Evolutionary conservation across 1,284 basidiomycete genomes (phyloP).

Genomic region (Cutaneotrichosporon sp.): DNA sequence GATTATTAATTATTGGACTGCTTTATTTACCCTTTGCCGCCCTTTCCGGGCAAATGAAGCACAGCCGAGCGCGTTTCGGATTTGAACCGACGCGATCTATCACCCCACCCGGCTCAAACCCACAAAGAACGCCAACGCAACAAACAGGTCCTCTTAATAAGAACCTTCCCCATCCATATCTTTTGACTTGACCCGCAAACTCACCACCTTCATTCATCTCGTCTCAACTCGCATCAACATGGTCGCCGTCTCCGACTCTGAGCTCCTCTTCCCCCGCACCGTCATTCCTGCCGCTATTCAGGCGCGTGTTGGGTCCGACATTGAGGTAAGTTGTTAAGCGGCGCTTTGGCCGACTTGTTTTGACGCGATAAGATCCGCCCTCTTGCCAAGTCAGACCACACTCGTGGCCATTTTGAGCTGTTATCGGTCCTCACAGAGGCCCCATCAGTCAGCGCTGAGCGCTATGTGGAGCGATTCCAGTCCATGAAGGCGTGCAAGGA

Average conservation of each 20-base stretch:
- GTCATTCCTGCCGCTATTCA: conserved; percentile 35
- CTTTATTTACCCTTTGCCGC: no score
- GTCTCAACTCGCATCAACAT: conserved; percentile 5
- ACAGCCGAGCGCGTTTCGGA: background rate
- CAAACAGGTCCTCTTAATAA: conserved; percentile 1
- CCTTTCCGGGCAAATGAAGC: background rate
- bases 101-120: background rate
- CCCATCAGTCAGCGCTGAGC: conserved; percentile 67
- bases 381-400: conserved; percentile 81
- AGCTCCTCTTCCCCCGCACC: conserved; percentile 40
- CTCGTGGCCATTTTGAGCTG: conserved; percentile 76
- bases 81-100: background rate
- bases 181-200: background rate
- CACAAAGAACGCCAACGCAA: background rate
- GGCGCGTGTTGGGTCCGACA: conserved; percentile 32
- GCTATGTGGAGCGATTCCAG: conserved; percentile 69
- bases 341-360: conserved; percentile 1
- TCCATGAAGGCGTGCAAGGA: conserved; percentile 51
- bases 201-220: conserved; percentile 1
- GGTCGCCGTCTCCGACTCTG: conserved; percentile 16
- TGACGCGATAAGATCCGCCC: conserved; percentile 68
- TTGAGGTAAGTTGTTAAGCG: conserved; percentile 28
- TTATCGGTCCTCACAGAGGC: conserved; percentile 78
- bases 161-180: background rate
- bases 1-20: no score